phyloP scores from a whole-genome alignment of 2,329 filamentous ascomycete genomes.

The Chaetomiaceae sp. region DNA sequence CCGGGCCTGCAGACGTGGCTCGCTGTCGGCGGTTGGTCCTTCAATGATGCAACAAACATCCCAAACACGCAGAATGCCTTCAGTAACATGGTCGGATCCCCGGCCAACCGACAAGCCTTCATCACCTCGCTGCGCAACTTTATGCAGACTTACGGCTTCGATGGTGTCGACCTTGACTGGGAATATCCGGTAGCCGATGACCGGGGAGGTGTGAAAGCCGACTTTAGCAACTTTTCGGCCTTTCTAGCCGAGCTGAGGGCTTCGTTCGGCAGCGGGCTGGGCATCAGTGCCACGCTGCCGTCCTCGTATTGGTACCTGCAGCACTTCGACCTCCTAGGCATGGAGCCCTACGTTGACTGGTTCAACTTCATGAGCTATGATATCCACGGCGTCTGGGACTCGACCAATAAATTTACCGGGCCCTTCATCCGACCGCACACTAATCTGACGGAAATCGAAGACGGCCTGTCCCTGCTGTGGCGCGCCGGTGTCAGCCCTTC shows the following conservation, averaged over 20 bases:
- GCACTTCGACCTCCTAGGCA: conserved; percentile 25
- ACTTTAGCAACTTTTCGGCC: neutral
- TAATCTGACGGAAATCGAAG: conserved; percentile 46
- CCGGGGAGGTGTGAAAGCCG: neutral
- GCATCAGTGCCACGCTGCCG: conserved; percentile 6
- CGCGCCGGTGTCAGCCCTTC: conserved; percentile 37
- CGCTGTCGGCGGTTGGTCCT: too few species aligned
- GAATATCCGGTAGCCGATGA: neutral
- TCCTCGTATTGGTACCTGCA: conserved; percentile 30
- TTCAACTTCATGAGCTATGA: conserved; percentile 45
- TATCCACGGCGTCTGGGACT: conserved; percentile 40
- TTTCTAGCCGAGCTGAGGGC: neutral
- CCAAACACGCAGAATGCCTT: neutral
- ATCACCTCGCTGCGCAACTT: neutral
- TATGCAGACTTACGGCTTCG: neutral
- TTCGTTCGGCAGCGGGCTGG: neutral
- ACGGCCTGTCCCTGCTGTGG: conserved; percentile 44
- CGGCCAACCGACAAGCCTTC: neutral
- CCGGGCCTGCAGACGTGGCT: neutral
- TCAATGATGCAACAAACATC: too few species aligned
- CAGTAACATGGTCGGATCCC: neutral
- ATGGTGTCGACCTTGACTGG: neutral
- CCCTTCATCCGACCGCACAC: conserved; percentile 37
- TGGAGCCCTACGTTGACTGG: conserved; percentile 33
- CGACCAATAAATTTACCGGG: conserved; percentile 27